Evolutionary conservation across 768 basidiomycete genomes (phyloP).

Genomic region (Leccinum boreale): DNA sequence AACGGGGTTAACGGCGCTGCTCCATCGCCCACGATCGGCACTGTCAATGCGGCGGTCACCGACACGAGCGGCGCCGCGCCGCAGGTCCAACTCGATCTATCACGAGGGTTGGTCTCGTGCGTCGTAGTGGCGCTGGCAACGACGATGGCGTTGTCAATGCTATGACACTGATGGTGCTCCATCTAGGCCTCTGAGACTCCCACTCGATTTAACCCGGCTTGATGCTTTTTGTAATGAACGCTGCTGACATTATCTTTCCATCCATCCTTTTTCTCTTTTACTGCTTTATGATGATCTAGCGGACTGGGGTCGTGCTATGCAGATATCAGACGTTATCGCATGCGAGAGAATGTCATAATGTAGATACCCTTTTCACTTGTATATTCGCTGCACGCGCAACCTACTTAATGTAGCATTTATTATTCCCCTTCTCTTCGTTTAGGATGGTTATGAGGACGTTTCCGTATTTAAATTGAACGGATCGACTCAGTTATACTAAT

Average conservation of each 20-base stretch:
- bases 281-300: not conserved
- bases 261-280: not conserved
- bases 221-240: not conserved
- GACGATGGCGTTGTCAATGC: not conserved
- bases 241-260: not conserved
- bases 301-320: not conserved
- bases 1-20: conserved; percentile 34
- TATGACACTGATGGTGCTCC: conserved; percentile 4
- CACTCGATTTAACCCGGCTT: not conserved
- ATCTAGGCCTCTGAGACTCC: too few species aligned
- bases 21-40: conserved; percentile 58
- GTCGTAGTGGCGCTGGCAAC: not conserved
- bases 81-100: not conserved
- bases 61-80: conserved; percentile 5
- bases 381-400: not conserved
- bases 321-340: not conserved
- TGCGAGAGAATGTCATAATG: not conserved
- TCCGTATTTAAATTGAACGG: not conserved
- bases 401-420: not conserved
- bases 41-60: conserved; percentile 46
- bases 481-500: too few species aligned
- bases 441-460: not conserved
- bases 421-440: not conserved
- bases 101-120: not conserved
- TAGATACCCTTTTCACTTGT: not conserved